phyloP scores from a whole-genome alignment of 257 asterid species.

The Dorcoceras hygrometricum region DNA sequence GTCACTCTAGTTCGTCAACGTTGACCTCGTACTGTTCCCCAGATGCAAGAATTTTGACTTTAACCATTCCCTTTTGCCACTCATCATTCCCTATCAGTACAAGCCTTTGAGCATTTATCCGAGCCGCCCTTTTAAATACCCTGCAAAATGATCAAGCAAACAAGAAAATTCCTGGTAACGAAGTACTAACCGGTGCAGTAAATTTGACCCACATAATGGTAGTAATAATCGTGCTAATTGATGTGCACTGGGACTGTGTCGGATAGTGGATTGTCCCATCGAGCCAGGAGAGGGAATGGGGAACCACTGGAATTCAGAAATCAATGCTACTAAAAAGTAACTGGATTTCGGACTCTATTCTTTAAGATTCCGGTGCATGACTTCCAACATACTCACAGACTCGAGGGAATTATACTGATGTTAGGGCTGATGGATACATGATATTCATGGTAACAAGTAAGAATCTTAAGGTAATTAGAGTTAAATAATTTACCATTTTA shows the following conservation, averaged over 20 bases:
- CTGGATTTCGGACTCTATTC: too few species aligned
- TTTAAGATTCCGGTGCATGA: not conserved
- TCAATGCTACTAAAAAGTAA: not conserved
- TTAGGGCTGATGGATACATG: not conserved
- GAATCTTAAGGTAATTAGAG: conserved; percentile 1
- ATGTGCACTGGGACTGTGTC: not conserved
- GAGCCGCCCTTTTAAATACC: conserved; percentile 81
- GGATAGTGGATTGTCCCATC: not conserved
- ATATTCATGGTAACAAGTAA: not conserved
- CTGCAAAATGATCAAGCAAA: conserved; percentile 31
- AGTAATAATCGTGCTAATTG: not conserved
- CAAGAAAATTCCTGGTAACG: not conserved
- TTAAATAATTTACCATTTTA: conserved; percentile 59
- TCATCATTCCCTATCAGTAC: conserved; percentile 76
- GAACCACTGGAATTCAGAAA: not conserved
- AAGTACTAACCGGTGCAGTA: not conserved
- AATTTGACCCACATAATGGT: not conserved
- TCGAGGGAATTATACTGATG: not conserved
- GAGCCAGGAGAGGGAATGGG: not conserved
- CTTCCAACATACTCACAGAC: not conserved
- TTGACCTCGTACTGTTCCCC: conserved; percentile 75
- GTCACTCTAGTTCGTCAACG: conserved; percentile 61
- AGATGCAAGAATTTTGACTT: conserved; percentile 74
- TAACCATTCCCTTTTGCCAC: conserved; percentile 89
- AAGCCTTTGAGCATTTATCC: conserved; percentile 76